A percentile compares a stretch with the other conserved stretches of the same genome.
These are phyloP conservation scores for Triticum urartu DNA, from an alignment of 176 grass and related monocot species.

Conservation along the genomic window DNA sequence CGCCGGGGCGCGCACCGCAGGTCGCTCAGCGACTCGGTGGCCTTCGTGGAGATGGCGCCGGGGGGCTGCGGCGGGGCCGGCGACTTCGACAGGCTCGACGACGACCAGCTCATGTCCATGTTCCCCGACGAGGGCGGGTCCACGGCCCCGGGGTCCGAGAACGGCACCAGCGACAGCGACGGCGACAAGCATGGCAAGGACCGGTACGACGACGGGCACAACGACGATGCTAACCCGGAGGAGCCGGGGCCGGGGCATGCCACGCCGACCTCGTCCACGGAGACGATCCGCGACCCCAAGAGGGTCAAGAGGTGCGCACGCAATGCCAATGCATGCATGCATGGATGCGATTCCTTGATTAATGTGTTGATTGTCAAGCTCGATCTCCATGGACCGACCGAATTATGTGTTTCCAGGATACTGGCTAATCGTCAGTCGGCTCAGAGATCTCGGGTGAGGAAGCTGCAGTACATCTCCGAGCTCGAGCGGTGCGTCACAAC, in stretches of 20 bases:
- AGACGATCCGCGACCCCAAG: constrained; percentile 66
- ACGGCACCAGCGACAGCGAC: constrained; percentile 49
- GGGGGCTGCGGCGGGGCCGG: constrained; percentile 9
- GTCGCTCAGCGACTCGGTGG: constrained; percentile 83
- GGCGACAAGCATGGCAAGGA: constrained; percentile 21
- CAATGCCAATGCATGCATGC: background rate
- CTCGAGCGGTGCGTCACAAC: constrained; percentile 94
- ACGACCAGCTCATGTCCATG: constrained; percentile 98
- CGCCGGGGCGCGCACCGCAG: constrained; percentile 69
- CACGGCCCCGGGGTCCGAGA: constrained; percentile 35
- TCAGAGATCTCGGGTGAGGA: constrained; percentile 95
- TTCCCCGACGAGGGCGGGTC: constrained; percentile 63
- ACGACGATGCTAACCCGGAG: background rate
- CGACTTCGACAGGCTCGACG: constrained; percentile 89
- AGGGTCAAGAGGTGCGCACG: constrained; percentile 80
- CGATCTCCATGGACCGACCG: background rate
- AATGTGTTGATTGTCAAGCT: background rate
- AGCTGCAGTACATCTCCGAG: constrained; percentile 98
- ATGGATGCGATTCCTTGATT: background rate
- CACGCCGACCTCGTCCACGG: background rate
- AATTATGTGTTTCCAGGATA: constrained; percentile 46
- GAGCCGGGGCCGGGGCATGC: background rate
- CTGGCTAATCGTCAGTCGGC: constrained; percentile 95
- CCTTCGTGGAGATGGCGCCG: constrained; percentile 80
- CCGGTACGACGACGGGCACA: constrained; percentile 28